Percentiles rank a stretch among this genome's conserved stretches.
Evolutionary conservation across 2,329 filamentous ascomycete genomes (phyloP).

Genomic region (Colletotrichum sp.): DNA sequence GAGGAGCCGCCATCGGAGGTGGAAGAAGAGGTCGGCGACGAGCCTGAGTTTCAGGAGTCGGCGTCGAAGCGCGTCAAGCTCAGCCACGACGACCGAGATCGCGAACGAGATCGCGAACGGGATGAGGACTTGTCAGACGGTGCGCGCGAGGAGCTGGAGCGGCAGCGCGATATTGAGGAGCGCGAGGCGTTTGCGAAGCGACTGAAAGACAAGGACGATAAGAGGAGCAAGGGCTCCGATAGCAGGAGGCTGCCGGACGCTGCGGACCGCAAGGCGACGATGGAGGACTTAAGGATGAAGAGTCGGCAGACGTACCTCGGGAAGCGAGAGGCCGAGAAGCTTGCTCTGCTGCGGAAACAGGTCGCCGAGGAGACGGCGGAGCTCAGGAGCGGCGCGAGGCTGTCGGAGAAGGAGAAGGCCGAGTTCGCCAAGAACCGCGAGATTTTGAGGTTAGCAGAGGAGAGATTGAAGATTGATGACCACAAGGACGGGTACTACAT

Average conservation of each 20-base stretch:
- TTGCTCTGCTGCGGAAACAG: conserved; percentile 87
- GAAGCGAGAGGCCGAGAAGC: conserved; percentile 85
- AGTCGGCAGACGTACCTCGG: conserved; percentile 93
- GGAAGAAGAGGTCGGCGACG: conserved; percentile 43
- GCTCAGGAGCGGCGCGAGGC: conserved; percentile 72
- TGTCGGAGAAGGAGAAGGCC: conserved; percentile 81
- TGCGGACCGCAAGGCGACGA: conserved; percentile 69
- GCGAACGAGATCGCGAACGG: conserved; percentile 20
- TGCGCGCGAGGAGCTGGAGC: conserved; percentile 59
- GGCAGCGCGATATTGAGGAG: conserved; percentile 73
- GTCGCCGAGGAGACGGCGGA: conserved; percentile 89
- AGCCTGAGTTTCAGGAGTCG: conserved; percentile 69
- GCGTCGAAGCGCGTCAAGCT: conserved; percentile 74
- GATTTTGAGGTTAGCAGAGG: conserved; percentile 80
- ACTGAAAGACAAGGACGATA: conserved; percentile 73
- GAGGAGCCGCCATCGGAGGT: conserved; percentile 63
- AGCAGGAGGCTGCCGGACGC: conserved; percentile 64
- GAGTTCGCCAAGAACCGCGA: conserved; percentile 92
- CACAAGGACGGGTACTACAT: conserved; percentile 90
- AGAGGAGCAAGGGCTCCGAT: conserved; percentile 68
- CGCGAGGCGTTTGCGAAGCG: conserved; percentile 81
- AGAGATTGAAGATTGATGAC: conserved; percentile 86
- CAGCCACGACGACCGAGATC: conserved; percentile 54
- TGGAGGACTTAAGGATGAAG: conserved; percentile 80
- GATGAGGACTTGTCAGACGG: conserved; percentile 63